Percentiles rank a stretch among this genome's conserved stretches.
phyloP scores from a whole-genome alignment of 106 monocot species.

The Chionographis japonica region DNA sequence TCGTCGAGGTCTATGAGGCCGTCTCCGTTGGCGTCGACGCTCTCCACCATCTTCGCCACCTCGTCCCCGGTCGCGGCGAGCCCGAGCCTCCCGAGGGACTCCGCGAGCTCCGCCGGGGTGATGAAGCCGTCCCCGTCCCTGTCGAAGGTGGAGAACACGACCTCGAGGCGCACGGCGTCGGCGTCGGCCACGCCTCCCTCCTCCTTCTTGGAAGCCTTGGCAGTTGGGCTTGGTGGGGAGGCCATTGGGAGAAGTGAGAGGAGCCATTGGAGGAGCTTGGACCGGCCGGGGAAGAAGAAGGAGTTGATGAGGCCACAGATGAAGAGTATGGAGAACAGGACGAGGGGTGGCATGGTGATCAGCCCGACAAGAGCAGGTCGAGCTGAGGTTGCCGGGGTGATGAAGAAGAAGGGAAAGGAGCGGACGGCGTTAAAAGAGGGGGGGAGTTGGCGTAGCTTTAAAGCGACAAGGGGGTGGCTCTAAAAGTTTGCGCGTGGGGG shows the following conservation, averaged over 20 bases:
- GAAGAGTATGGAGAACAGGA: slow-evolving; percentile 23
- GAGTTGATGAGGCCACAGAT: slow-evolving; percentile 17
- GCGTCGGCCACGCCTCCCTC: neutral
- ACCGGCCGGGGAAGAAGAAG: slow-evolving; percentile 16
- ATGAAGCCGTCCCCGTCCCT: slow-evolving; percentile 50
- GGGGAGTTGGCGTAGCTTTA: too few species aligned
- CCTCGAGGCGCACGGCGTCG: slow-evolving; percentile 2
- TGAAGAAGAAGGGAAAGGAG: slow-evolving; percentile 2
- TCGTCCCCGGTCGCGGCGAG: slow-evolving; percentile 21
- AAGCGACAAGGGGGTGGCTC: neutral
- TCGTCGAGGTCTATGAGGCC: slow-evolving; percentile 52
- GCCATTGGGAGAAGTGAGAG: slow-evolving; percentile 9
- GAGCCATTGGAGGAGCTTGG: slow-evolving; percentile 20
- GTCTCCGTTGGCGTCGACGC: slow-evolving; percentile 37
- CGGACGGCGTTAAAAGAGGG: neutral
- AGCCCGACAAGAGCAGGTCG: too few species aligned
- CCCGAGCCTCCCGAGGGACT: slow-evolving; percentile 32
- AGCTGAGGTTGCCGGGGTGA: neutral
- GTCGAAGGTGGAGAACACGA: slow-evolving; percentile 47
- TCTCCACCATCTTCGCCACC: slow-evolving; percentile 27
- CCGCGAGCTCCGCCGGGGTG: slow-evolving; percentile 34
- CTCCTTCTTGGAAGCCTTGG: neutral
- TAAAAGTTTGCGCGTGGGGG: too few species aligned
- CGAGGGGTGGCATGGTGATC: slow-evolving; percentile 1
- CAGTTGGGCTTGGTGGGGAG: neutral